Percentiles rank a stretch among this genome's conserved stretches.
Evolutionary conservation across 192 early-diverging fungal genomes (phyloP).

Genomic region (Chytriomyces confervae): DNA sequence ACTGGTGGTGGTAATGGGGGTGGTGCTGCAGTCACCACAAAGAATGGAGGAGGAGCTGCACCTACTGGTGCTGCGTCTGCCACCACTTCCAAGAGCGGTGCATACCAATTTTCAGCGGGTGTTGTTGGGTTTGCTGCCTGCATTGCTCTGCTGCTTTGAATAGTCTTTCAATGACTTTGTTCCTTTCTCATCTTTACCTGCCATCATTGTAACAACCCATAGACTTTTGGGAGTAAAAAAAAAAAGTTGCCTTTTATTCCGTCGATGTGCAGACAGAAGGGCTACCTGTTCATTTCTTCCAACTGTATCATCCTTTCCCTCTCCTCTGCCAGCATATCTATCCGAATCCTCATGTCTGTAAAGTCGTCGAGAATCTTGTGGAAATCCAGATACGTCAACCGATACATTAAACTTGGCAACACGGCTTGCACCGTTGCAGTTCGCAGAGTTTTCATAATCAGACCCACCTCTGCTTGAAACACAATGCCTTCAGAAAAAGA

Average conservation of each 20-base stretch:
- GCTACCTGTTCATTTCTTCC: too few species aligned
- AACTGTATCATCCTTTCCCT: background rate
- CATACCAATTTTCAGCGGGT: background rate
- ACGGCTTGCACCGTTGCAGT: background rate
- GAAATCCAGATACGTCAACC: conserved; percentile 10
- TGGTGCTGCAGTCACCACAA: background rate
- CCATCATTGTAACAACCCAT: too few species aligned
- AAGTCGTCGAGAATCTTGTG: conserved; percentile 5
- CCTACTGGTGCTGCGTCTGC: background rate
- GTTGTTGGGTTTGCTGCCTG: too few species aligned
- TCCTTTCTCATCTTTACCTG: too few species aligned
- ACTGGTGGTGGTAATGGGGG: too few species aligned
- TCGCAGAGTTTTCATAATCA: conserved; percentile 6
- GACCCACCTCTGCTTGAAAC: conserved; percentile 1
- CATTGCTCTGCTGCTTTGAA: too few species aligned
- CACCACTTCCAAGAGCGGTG: background rate
- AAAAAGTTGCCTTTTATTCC: too few species aligned
- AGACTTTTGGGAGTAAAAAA: too few species aligned
- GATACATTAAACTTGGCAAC: background rate
- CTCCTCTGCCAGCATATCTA: background rate
- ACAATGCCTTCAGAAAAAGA: too few species aligned
- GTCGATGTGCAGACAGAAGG: too few species aligned
- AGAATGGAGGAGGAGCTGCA: background rate
- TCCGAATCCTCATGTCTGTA: background rate
- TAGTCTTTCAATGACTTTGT: too few species aligned